A percentile compares a stretch with the other conserved stretches of the same genome.
These are phyloP conservation scores for Trypanosoma caninum DNA, from an alignment of 208 protist genomes.

Conservation along the genomic window DNA sequence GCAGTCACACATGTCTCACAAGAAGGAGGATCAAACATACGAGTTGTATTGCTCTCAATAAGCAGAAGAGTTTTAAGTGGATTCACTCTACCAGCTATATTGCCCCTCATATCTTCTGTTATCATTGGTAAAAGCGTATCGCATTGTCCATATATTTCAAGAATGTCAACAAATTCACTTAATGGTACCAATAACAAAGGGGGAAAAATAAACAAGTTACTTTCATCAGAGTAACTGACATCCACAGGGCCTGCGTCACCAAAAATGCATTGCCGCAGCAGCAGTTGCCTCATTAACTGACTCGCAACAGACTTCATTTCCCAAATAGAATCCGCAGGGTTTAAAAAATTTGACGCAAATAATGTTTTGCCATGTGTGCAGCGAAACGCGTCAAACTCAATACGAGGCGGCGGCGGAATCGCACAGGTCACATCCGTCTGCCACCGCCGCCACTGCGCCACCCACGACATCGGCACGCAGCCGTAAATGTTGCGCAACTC, in stretches of 20 bases:
- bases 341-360: constrained; percentile 53
- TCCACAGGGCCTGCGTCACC: not conserved
- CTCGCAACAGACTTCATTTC: constrained; percentile 8
- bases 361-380: constrained; percentile 59
- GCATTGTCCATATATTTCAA: constrained; percentile 38
- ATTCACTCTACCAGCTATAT: constrained; percentile 12
- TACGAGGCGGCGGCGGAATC: constrained; percentile 17
- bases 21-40: constrained; percentile 32
- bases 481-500: constrained; percentile 38
- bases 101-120: not conserved
- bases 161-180: constrained; percentile 54
- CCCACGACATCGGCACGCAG: constrained; percentile 82
- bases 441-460: constrained; percentile 56
- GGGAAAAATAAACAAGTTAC: constrained; percentile 32
- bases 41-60: constrained; percentile 42
- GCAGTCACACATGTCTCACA: constrained; percentile 38
- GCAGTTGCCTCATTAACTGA: constrained; percentile 1
- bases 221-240: not conserved
- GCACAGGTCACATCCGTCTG: constrained; percentile 18
- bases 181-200: constrained; percentile 66
- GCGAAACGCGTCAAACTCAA: constrained; percentile 35
- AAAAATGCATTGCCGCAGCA: constrained; percentile 1
- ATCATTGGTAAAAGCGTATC: constrained; percentile 27
- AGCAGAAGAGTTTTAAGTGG: constrained; percentile 27
- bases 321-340: constrained; percentile 75